Base-by-base conservation (phyloP, 352 stramenopile genomes). In the Elongisporangium senticosum region DNA sequence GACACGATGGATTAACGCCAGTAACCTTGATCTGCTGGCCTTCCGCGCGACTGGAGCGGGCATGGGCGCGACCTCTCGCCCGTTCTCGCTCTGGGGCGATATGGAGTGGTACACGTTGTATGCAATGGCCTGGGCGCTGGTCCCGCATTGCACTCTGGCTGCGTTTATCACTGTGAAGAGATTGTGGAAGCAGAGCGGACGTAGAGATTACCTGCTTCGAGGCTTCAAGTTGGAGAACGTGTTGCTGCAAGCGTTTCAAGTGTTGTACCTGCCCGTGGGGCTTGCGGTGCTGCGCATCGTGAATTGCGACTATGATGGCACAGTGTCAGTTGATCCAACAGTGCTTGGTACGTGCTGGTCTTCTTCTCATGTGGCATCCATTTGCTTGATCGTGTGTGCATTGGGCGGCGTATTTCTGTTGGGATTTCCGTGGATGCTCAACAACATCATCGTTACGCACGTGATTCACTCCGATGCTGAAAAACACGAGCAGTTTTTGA, bases 51-150 rank as follows among this genome's bases (percentile, higher is more conserved):
- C 66, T 1, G 77, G 80, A 3, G 76, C 77, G 0, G 79, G 75
- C n/a, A 83, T 89, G 69, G 79, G 79, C 21, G 69, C 76, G 55
- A 87, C 73, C 5, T 69, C 62, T 10, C 76, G 79, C 53, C 37
- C 68, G 6, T 87, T 86, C 48, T 88, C 74, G 17, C 59, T 87
- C 0, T 90, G 75, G 75, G 80, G 72, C 1, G 72, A 86, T 47
- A 77, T 85, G 75, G 37, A n/a, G 1, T 11, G 60, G 39, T 90
- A 90, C 58, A 85, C 74, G 78, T 24, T 75, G n/a, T 87, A 89
- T 62, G 74, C 78, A 3, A 50, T 90, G 7, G 28, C 37, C 23
- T 90, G 64, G 54, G 62, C 49, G 7, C 15, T 74, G 2, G 49
- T 81, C 0, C 74, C 77, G 19, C 62, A 50, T n/a, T 56, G 55